phyloP scores from a whole-genome alignment of 1,284 basidiomycete genomes.

The Papiliotrema laurentii region DNA sequence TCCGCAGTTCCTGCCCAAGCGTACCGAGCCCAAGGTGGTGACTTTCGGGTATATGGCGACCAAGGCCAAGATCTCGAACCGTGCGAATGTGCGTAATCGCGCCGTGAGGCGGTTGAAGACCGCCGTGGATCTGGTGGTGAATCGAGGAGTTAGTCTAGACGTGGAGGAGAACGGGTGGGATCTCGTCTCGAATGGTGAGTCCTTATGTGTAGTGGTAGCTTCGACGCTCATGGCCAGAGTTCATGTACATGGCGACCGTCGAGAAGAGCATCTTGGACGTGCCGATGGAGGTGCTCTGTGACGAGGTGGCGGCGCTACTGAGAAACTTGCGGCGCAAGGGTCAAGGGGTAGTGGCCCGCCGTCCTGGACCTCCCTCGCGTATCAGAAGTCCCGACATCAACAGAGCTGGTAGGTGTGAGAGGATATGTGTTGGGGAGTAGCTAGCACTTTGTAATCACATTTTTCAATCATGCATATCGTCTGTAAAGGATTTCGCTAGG shows the following conservation, averaged over 20 bases:
- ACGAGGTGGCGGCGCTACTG: background rate
- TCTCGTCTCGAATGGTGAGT: background rate
- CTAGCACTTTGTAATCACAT: no score
- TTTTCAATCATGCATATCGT: no score
- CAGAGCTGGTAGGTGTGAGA: no score
- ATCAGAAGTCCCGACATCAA: no score
- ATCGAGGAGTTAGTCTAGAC: background rate
- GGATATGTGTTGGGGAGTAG: no score
- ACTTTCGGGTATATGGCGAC: constrained; percentile 5
- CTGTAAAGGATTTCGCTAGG: no score
- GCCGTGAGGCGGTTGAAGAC: constrained; percentile 10
- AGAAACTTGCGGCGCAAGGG: background rate
- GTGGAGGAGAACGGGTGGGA: constrained; percentile 1
- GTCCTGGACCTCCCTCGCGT: no score
- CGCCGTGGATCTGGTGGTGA: constrained; percentile 13
- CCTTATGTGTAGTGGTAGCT: background rate
- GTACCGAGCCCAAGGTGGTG: background rate
- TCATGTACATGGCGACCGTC: background rate
- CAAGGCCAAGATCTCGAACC: constrained; percentile 14
- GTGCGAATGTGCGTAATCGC: constrained; percentile 17
- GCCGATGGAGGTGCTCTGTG: background rate
- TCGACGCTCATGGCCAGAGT: background rate
- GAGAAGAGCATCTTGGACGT: background rate
- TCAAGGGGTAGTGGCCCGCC: no score
- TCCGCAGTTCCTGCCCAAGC: background rate